These are phyloP conservation scores for Trametes polyzona DNA, from an alignment of 1,284 basidiomycete genomes.

Conservation along the genomic window DNA sequence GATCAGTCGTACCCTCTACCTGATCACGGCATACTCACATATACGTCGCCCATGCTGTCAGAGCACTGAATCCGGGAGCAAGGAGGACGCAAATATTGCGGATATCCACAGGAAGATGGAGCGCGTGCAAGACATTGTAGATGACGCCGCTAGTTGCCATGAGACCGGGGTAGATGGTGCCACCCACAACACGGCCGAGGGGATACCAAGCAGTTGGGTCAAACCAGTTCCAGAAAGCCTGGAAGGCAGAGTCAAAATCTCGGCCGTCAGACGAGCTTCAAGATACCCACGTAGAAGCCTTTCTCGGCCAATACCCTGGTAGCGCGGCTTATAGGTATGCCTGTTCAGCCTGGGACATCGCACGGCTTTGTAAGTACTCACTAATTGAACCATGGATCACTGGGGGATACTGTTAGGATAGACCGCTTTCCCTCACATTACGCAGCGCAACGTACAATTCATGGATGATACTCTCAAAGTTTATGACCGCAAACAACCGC, in stretches of 20 bases:
- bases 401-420: slow-evolving; percentile 37
- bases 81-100: slow-evolving; percentile 97
- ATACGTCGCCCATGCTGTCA: slow-evolving; percentile 98
- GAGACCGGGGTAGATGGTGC: slow-evolving; percentile 96
- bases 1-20: neutral
- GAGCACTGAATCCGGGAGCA: slow-evolving; percentile 94
- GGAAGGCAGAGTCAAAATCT: slow-evolving; percentile 1
- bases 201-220: slow-evolving; percentile 99
- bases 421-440: neutral
- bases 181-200: slow-evolving; percentile 96
- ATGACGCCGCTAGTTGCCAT: slow-evolving; percentile 99
- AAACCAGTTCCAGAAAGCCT: slow-evolving; percentile 99
- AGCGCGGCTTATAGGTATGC: slow-evolving; percentile 67
- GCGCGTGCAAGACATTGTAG: slow-evolving; percentile 85
- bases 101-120: slow-evolving; percentile 97
- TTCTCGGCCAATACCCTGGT: slow-evolving; percentile 86
- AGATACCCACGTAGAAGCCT: slow-evolving; percentile 86
- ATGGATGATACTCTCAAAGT: slow-evolving; percentile 99
- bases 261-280: neutral
- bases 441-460: slow-evolving; percentile 78
- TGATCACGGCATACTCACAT: slow-evolving; percentile 58
- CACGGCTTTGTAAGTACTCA: slow-evolving; percentile 46
- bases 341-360: neutral
- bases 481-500: slow-evolving; percentile 95
- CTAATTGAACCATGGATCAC: slow-evolving; percentile 99